Percentiles rank a stretch among this genome's conserved stretches.
Conservation (phyloP, 352 stramenopile genomes). For the Phytophthora constricta region DNA sequence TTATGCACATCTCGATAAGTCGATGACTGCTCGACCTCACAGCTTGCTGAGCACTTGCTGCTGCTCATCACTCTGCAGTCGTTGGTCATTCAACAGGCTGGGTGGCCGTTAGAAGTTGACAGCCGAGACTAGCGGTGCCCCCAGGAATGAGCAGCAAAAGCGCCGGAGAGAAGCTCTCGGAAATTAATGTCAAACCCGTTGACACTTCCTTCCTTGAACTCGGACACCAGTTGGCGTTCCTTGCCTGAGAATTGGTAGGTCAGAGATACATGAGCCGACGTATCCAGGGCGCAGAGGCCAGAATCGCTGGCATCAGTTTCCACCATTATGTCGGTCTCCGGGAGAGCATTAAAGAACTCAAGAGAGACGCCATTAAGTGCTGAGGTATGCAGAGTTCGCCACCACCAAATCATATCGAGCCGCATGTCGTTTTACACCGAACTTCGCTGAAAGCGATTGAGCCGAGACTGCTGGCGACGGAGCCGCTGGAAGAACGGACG, state of each 20-base stretch:
- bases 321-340: not conserved
- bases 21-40: too few species aligned
- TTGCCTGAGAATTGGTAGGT: not conserved
- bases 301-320: not conserved
- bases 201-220: not conserved
- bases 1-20: too few species aligned
- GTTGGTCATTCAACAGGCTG: too few species aligned
- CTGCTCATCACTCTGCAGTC: too few species aligned
- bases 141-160: not conserved
- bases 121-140: conserved; percentile 9
- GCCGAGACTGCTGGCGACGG: too few species aligned
- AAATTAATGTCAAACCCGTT: conserved; percentile 12
- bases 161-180: conserved; percentile 1
- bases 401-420: too few species aligned
- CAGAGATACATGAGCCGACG: not conserved
- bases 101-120: conserved; percentile 9
- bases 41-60: too few species aligned
- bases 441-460: too few species aligned
- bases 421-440: too few species aligned
- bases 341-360: not conserved
- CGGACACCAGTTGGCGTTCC: not conserved
- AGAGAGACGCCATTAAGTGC: not conserved
- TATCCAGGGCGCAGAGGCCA: not conserved
- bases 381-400: not conserved
- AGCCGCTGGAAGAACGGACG: too few species aligned